Evolutionary conservation across 2,329 filamentous ascomycete species (phyloP), one percentile per base, ranked within the genome.

Genomic region (Xylaria sp.): DNA sequence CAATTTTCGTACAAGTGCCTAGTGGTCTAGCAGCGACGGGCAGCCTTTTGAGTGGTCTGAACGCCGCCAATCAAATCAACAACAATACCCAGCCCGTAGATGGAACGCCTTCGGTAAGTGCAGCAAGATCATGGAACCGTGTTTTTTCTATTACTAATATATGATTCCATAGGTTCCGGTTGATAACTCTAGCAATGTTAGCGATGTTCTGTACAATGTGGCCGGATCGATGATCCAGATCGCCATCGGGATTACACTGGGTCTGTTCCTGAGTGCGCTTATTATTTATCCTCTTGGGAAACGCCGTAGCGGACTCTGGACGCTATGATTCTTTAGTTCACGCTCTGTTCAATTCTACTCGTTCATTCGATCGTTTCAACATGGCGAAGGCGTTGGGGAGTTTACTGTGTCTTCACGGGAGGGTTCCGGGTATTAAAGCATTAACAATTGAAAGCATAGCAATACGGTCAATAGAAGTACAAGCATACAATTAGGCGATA

Each of bases 201-300:
- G 81, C 67, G 78, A 77, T 4, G 78, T 83, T 30, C 79, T 83
- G 4, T 85, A 83, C 68, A 81, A 81, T 27, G 82, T 85, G 11
- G 83, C 82, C 12, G 83, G 81, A 1, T 83, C 81, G 34, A 85
- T 86, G 84, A 83, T 85, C 47, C 83, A 86, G 73, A 85, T 85
- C 64, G 84, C 84, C 14, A 85, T 85, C 69, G 84, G 84, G 14
- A 85, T 86, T 58, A 84, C 84, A 5, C 81, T 85, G 11, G 84
- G 84, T 2, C 75, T 86, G 6, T 86, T 86, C 67, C 73, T 86
- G 68, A 84, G 83, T 65, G 83, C 84, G 1, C 74, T 86, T 36
- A 73, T 85, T 24, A 78, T 86, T 5, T 85, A 85, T 69, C 84
- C 84, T 5, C 77, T 85, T 39, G 84, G 83, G 47, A 85, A 85